Percentiles rank a stretch among this genome's conserved stretches.
Conservation (phyloP, 768 basidiomycete genomes). For the Lentinus tigrinus region DNA sequence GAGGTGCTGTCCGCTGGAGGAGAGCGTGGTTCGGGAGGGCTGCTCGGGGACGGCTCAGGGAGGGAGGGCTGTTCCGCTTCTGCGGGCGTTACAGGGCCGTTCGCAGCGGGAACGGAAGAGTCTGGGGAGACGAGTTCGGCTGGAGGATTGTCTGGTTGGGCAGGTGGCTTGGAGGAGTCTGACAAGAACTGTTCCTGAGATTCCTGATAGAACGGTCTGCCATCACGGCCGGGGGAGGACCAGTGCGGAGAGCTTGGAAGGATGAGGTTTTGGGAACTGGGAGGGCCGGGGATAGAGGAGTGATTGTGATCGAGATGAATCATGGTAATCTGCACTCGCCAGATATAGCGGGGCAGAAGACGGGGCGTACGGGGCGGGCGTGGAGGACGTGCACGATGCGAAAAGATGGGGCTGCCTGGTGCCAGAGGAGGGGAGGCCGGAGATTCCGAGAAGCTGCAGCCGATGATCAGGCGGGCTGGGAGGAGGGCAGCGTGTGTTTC, state of each 20-base stretch:
- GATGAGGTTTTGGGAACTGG: constrained; percentile 22
- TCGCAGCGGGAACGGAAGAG: constrained; percentile 2
- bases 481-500: not conserved
- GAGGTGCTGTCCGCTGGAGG: constrained; percentile 25
- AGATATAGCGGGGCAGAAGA: constrained; percentile 20
- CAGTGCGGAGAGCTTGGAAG: constrained; percentile 26
- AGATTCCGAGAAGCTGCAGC: not conserved
- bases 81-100: constrained; percentile 12
- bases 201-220: constrained; percentile 20
- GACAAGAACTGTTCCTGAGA: constrained; percentile 13
- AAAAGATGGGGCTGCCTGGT: constrained; percentile 18
- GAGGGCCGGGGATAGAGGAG: constrained; percentile 21
- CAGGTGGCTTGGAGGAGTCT: constrained; percentile 7
- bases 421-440: constrained; percentile 10
- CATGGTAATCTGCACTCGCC: constrained; percentile 26
- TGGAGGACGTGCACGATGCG: constrained; percentile 15
- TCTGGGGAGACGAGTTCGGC: constrained; percentile 1
- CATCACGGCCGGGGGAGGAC: constrained; percentile 24
- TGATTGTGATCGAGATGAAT: constrained; percentile 36
- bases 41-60: constrained; percentile 18
- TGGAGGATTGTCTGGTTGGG: constrained; percentile 3
- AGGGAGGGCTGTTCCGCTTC: constrained; percentile 17
- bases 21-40: constrained; percentile 22
- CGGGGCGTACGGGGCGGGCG: not conserved
- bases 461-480: not conserved